phyloP scores from a whole-genome alignment of 225 moss, liverwort and hornwort genomes.

The Sphagnum tenellum region DNA sequence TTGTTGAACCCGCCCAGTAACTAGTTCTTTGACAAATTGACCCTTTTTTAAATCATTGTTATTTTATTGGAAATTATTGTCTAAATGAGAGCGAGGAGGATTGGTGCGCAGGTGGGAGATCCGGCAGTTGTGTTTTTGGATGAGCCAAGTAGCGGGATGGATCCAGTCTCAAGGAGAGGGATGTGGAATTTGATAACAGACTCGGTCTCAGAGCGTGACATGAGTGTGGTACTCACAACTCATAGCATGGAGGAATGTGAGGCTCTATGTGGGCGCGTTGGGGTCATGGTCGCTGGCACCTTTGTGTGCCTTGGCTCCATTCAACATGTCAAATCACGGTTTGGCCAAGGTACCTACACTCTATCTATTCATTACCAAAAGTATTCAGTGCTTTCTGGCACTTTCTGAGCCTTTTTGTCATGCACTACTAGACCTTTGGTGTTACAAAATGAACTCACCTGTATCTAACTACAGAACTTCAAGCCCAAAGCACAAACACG shows the following conservation, averaged over 20 bases:
- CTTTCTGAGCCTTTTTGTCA: too few species aligned
- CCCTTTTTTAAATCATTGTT: too few species aligned
- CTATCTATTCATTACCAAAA: not conserved
- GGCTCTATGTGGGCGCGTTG: slow-evolving; percentile 84
- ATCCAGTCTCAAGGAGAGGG: slow-evolving; percentile 80
- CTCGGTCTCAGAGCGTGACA: slow-evolving; percentile 55
- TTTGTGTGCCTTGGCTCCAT: slow-evolving; percentile 81
- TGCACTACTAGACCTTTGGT: too few species aligned
- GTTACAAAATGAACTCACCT: too few species aligned
- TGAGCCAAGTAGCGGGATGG: slow-evolving; percentile 98
- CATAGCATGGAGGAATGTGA: slow-evolving; percentile 99
- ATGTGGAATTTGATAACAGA: slow-evolving; percentile 94
- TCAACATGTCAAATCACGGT: slow-evolving; percentile 98
- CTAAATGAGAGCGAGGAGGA: too few species aligned
- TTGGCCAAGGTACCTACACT: slow-evolving; percentile 59
- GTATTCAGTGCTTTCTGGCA: too few species aligned
- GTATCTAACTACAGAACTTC: too few species aligned
- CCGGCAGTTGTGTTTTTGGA: slow-evolving; percentile 90
- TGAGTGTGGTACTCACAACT: slow-evolving; percentile 88
- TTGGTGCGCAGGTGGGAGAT: slow-evolving; percentile 64
- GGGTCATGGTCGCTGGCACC: slow-evolving; percentile 87
- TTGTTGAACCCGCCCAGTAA: too few species aligned
- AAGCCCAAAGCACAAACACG: too few species aligned
- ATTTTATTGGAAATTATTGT: too few species aligned
- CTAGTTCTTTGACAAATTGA: too few species aligned